A percentile compares a stretch with the other conserved stretches of the same genome.
Conservation (phyloP, 192 early-diverging fungal genomes). For the Gryganskiella cystojenkinii region DNA sequence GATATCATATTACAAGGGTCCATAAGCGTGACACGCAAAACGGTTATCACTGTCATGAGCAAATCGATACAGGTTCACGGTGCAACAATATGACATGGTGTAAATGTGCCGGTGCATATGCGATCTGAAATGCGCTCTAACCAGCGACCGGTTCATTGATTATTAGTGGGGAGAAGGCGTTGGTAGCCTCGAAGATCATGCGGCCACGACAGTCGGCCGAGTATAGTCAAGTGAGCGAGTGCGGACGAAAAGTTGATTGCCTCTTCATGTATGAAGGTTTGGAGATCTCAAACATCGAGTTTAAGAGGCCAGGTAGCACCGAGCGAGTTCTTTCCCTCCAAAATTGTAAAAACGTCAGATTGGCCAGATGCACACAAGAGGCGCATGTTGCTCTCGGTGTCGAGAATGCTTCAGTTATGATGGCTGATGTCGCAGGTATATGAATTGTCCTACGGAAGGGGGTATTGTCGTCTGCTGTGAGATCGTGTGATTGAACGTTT, state of each 20-base stretch:
- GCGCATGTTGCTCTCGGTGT: conserved; percentile 3
- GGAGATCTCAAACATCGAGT: conserved; percentile 7
- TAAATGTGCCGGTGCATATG: too few species aligned
- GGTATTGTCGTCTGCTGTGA: too few species aligned
- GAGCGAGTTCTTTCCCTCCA: neutral
- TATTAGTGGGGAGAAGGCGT: conserved; percentile 8
- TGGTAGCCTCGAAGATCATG: conserved; percentile 7
- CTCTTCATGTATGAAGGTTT: conserved; percentile 11
- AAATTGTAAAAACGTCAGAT: conserved; percentile 6
- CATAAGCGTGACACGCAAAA: conserved; percentile 5
- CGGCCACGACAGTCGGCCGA: neutral
- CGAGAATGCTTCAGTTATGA: neutral
- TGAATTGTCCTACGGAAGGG: neutral
- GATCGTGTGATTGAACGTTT: neutral
- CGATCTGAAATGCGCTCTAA: neutral
- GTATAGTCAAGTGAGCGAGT: neutral
- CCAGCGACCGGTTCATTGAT: neutral
- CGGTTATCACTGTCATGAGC: neutral
- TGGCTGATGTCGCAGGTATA: neutral
- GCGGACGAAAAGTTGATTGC: conserved; percentile 6
- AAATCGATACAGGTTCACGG: conserved; percentile 6
- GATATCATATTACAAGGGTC: conserved; percentile 6
- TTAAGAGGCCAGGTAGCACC: neutral
- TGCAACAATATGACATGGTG: neutral
- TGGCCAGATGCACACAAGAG: conserved; percentile 10